These are phyloP conservation scores for Stephanodiscus minutulus DNA, from an alignment of 108 stramenopile species.

Conservation along the genomic window DNA sequence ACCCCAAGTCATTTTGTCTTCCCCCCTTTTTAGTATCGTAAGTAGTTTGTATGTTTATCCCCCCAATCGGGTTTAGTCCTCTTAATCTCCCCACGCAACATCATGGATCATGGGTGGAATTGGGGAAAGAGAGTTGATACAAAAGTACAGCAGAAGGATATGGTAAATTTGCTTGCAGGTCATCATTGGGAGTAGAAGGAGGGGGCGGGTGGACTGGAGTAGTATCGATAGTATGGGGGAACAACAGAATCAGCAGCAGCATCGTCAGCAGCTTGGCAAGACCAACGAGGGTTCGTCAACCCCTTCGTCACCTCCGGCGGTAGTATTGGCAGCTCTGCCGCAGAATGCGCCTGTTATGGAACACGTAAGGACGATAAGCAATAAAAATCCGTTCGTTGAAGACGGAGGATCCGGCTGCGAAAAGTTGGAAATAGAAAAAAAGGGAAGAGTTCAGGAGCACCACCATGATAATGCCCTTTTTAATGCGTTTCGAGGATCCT, in stretches of 20 bases:
- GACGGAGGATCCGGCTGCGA: background rate
- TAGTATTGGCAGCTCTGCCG: background rate
- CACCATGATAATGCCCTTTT: conserved; percentile 22
- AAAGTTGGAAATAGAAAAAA: background rate
- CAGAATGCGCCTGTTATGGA: background rate
- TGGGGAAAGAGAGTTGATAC: no score
- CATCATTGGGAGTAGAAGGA: no score
- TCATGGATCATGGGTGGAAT: no score
- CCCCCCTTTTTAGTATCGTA: no score
- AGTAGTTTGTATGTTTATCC: no score
- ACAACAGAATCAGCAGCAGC: background rate
- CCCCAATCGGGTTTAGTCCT: no score
- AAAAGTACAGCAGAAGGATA: no score
- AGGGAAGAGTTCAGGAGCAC: no score
- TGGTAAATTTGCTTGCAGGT: no score
- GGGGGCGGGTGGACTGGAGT: no score
- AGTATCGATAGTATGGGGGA: background rate
- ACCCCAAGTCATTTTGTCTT: no score
- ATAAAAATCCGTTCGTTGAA: background rate
- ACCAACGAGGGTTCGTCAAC: background rate
- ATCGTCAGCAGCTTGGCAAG: background rate
- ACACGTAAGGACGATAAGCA: background rate
- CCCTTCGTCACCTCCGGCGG: background rate
- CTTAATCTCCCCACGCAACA: no score
- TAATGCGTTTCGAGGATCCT: conserved; percentile 25